A percentile compares a stretch with the other conserved stretches of the same genome.
phyloP scores from a whole-genome alignment of 768 basidiomycete genomes.

The Pholiota microspora region DNA sequence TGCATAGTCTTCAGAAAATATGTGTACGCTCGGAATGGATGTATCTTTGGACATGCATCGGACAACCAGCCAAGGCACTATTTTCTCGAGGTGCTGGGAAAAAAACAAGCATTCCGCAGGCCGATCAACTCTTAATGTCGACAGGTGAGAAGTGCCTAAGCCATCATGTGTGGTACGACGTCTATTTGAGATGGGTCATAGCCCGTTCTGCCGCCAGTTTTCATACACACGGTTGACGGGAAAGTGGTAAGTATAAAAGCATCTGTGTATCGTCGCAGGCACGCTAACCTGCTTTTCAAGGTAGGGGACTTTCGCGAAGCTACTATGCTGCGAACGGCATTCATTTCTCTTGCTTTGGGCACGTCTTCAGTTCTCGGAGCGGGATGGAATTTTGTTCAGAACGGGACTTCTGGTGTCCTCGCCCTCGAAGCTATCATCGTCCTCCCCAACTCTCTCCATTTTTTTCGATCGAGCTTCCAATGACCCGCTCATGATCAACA shows the following conservation, averaged over 20 bases:
- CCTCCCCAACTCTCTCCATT: constrained; percentile 20
- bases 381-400: constrained; percentile 25
- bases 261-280: background rate
- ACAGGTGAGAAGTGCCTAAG: background rate
- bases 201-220: background rate
- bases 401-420: constrained; percentile 22
- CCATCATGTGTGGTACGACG: background rate
- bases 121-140: background rate
- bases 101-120: background rate
- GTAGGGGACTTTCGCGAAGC: background rate
- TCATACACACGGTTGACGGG: background rate
- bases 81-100: background rate
- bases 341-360: background rate
- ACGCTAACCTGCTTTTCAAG: background rate
- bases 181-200: background rate
- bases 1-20: background rate
- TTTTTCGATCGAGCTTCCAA: constrained; percentile 24
- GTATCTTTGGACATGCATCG: background rate
- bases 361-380: constrained; percentile 6
- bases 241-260: background rate
- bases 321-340: background rate
- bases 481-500: constrained; percentile 37
- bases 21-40: background rate
- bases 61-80: background rate
- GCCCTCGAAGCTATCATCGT: constrained; percentile 23